Evolutionary conservation across 1,284 basidiomycete species (phyloP).

Genomic region (Chalciporus sp.): DNA sequence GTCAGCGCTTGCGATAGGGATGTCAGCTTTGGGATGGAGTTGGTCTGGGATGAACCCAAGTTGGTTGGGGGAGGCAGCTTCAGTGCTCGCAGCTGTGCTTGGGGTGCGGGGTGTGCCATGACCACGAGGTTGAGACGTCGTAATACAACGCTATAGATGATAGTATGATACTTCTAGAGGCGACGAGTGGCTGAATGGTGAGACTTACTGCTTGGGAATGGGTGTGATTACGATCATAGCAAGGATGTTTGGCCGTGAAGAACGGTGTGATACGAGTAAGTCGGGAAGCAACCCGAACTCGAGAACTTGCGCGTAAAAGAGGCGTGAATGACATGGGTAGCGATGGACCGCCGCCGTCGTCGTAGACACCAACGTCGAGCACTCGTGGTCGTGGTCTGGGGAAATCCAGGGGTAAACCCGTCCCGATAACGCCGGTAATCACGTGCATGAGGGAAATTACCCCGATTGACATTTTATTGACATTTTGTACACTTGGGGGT

Average conservation of each 20-base stretch:
- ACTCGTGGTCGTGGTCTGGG: background rate
- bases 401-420: background rate
- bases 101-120: conserved; percentile 7
- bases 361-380: background rate
- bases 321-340: conserved; percentile 14
- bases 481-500: too few relatives aligned
- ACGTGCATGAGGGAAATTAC: background rate
- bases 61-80: conserved; percentile 29
- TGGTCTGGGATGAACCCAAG: conserved; percentile 26
- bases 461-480: too few relatives aligned
- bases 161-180: background rate
- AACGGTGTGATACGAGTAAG: background rate
- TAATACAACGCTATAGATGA: background rate
- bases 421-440: background rate
- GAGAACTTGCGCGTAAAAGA: background rate
- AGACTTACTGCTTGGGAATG: conserved; percentile 7
- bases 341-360: background rate
- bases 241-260: background rate
- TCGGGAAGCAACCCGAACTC: background rate
- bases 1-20: conserved; percentile 60
- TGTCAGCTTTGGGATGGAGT: conserved; percentile 31
- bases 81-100: background rate
- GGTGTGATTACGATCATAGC: background rate
- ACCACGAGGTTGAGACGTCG: background rate
- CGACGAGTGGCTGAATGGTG: background rate